These are phyloP conservation scores for Zychaea mexicana DNA, from an alignment of 371 early-diverging fungal genomes.

Conservation along the genomic window DNA sequence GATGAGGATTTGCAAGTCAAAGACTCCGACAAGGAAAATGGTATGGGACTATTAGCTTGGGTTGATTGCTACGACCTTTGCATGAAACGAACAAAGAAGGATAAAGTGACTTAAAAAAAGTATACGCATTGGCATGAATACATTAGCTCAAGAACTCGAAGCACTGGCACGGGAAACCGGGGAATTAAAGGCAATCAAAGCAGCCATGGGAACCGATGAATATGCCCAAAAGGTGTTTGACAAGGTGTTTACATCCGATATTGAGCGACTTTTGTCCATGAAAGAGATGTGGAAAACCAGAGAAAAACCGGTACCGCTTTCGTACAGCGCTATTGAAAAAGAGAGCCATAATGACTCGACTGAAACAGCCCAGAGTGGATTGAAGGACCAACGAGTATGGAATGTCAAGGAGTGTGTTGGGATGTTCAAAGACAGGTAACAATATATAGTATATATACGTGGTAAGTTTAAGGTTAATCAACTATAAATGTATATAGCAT, in stretches of 20 bases:
- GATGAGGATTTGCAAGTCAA: constrained; percentile 7
- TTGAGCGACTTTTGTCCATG: constrained; percentile 76
- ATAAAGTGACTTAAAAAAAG: too few species aligned
- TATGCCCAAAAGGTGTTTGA: constrained; percentile 79
- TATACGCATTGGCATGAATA: neutral
- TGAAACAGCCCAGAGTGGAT: constrained; percentile 1
- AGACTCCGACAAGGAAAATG: constrained; percentile 8
- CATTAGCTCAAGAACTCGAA: constrained; percentile 70
- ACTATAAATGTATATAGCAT: too few species aligned
- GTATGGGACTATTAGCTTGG: neutral
- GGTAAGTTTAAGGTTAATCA: too few species aligned
- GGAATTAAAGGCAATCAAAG: constrained; percentile 68
- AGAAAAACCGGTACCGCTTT: constrained; percentile 66
- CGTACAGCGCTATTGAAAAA: constrained; percentile 46
- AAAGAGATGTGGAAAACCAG: constrained; percentile 92
- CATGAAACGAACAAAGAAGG: too few species aligned
- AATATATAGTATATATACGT: neutral
- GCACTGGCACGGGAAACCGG: constrained; percentile 73
- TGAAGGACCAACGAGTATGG: constrained; percentile 76
- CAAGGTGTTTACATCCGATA: constrained; percentile 82
- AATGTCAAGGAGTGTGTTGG: constrained; percentile 55
- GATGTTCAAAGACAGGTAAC: constrained; percentile 58
- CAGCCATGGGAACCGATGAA: constrained; percentile 58
- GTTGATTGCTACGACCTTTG: too few species aligned
- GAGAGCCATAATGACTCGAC: neutral